Base-by-base conservation (phyloP, 106 monocot species). In the Dendrobium catenatum region DNA sequence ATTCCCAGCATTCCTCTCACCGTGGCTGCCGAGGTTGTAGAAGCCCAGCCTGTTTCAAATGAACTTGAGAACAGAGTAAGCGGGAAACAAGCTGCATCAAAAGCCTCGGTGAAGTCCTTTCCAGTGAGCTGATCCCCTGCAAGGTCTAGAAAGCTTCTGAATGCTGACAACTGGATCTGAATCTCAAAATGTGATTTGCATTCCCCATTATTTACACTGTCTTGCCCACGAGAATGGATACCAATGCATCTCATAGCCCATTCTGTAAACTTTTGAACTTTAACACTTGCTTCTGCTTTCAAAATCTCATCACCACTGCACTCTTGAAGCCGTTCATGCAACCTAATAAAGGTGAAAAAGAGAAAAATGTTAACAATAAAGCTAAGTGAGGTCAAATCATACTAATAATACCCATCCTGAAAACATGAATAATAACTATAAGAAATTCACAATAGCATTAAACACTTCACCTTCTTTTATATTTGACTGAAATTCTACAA, bases 71-170 rank as follows among this genome's bases (percentile, higher is more conserved):
- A 89, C 33, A 92, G 92, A 24, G 92, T 88, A 48, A 92, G 92
- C 6, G 92, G 89, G 55, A 92, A 92, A 79, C 92, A 92, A 2
- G 92, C 92, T 3, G 92, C 89, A 85, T 92, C 92, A 81, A 92
- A 89, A 13, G 92, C 92, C 86, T 88, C 88, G 2, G 86, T 88
- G 79, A 92, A 92, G 76, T 92, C 89, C 76, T 82, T 89, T 46
- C 88, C 89, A 0, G 89, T 92, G 27, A 89, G 77, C 13, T 85
- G 68, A 77, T 88, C 83, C 17, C 92, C 89, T 78, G 89, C 89
- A 81, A 89, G 86, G 81, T 89, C 89, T 41, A 92, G 82, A 78
- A 92, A 92, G 7, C 76, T 84, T 51, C 89, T 89, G 74, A 92
- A 92, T 19, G 92, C 89, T 22, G 83, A 86, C 27, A 92, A 77